phyloP scores from a whole-genome alignment of 2,329 filamentous ascomycete genomes.

The Coniochaeta hoffmannii region DNA sequence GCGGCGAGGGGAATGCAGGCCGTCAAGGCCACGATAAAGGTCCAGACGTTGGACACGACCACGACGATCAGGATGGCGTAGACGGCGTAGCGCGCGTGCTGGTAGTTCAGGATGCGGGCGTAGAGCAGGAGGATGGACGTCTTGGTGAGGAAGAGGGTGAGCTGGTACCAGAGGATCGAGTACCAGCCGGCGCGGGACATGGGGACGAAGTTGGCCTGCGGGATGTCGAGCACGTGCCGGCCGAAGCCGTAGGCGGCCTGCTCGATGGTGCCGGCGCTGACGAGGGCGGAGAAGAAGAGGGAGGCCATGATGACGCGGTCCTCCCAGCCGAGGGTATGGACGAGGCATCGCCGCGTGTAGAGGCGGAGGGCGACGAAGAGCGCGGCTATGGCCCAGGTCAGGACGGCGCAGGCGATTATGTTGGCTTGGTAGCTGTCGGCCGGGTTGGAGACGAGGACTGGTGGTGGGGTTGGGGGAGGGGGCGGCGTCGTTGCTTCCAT shows the following conservation, averaged over 20 bases:
- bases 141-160: conserved; percentile 19
- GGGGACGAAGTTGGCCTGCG: background rate
- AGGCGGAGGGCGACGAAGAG: conserved; percentile 26
- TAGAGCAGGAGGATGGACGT: conserved; percentile 18
- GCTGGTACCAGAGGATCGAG: conserved; percentile 18
- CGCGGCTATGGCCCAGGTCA: conserved; percentile 21
- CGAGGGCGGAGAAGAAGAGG: conserved; percentile 18
- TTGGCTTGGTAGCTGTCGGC: conserved; percentile 9
- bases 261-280: conserved; percentile 13
- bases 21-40: conserved; percentile 16
- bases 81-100: conserved; percentile 19
- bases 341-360: conserved; percentile 25
- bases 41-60: conserved; percentile 18
- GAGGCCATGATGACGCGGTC: conserved; percentile 28
- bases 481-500: background rate
- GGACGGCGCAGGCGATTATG: conserved; percentile 16
- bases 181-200: conserved; percentile 14
- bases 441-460: background rate
- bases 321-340: conserved; percentile 26
- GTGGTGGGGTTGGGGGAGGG: background rate
- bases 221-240: conserved; percentile 5
- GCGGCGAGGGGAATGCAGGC: conserved; percentile 20
- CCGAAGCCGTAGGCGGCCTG: conserved; percentile 6
- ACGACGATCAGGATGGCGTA: conserved; percentile 14
- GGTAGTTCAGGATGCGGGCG: conserved; percentile 15